Evolutionary conservation across 2,329 filamentous ascomycete genomes (phyloP).

Genomic region (Podosphaera xanthii): DNA sequence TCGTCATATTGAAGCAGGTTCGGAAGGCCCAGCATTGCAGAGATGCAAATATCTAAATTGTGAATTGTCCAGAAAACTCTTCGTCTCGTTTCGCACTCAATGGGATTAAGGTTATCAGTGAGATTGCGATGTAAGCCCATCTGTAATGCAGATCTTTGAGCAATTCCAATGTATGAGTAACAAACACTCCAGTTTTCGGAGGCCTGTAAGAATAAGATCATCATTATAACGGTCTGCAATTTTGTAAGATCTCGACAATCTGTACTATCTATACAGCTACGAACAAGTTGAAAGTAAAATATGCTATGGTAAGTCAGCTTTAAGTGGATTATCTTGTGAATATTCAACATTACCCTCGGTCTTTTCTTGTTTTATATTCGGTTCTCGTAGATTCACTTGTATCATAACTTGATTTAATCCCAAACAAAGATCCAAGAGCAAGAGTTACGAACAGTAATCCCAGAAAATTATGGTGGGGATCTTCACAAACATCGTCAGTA

Average conservation of each 20-base stretch:
- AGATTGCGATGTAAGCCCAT: constrained; percentile 59
- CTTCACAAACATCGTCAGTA: constrained; percentile 35
- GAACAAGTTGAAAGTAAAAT: constrained; percentile 43
- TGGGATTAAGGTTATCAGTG: constrained; percentile 33
- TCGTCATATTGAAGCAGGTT: constrained; percentile 39
- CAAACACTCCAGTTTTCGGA: constrained; percentile 60
- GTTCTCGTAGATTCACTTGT: constrained; percentile 21
- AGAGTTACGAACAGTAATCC: constrained; percentile 48
- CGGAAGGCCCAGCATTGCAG: constrained; percentile 42
- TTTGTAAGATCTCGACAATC: constrained; percentile 53
- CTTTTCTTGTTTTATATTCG: constrained; percentile 27
- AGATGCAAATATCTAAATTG: constrained; percentile 50
- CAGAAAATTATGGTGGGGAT: constrained; percentile 45
- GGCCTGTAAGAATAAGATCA: constrained; percentile 61
- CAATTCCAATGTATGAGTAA: constrained; percentile 61
- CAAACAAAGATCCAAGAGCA: constrained; percentile 35
- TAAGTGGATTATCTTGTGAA: not conserved
- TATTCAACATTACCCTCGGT: constrained; percentile 29
- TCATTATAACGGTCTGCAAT: constrained; percentile 53
- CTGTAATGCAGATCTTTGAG: constrained; percentile 49
- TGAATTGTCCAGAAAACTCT: constrained; percentile 45
- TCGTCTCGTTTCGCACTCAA: constrained; percentile 39
- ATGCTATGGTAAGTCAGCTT: too few species aligned
- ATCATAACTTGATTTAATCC: constrained; percentile 32
- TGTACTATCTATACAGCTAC: constrained; percentile 40